Base-by-base conservation (phyloP, 2,329 filamentous ascomycete species). In the Xylariales sp. region DNA sequence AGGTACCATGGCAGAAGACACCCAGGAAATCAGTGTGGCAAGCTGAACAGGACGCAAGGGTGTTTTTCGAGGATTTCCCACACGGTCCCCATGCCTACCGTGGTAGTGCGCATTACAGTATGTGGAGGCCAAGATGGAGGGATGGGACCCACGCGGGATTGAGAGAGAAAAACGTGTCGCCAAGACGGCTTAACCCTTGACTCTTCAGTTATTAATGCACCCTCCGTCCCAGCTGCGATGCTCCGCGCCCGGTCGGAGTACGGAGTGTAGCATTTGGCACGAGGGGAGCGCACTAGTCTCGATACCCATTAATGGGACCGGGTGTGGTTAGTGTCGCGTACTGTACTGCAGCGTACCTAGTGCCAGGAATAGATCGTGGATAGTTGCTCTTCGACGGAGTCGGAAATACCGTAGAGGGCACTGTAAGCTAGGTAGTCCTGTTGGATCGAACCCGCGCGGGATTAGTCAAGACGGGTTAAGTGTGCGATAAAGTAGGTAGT, bases 161-260 rank as follows among this genome's bases (percentile, higher is more conserved):
- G 49, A 23, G 16, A 50, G 32, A 43, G 28, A 49, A 69, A 69
- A 69, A 69, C 67, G 67, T 69, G 67, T 49, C 62, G 67, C 67
- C 67, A 69, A 69, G 67, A 61, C 67, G 67, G 67, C 55, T 67
- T 64, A 50, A 43, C 43, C 60, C 67, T 56, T 61, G 43, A 53
- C 52, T 53, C 36, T 41, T 36, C 36, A 45, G 32, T 55, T 60
- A 65, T 49, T 62, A 56, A 62, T 54, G 41, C 43, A 46, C 36
- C 32, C 52, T 55, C 50, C 30, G 43, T 64, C 41, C 55, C 32
- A 43, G 48, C 62, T 46, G 28, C 36, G 23, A 48, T 39, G 9
- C 32, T 65, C 57, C 50, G 49, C 18, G 18, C 43, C 56, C 43
- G 16, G 39, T 54, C 55, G 55, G 57, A 55, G 23, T 36, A 50